Evolutionary conservation across 2,329 filamentous ascomycete species (phyloP).

Genomic region (Periconia sp.): DNA sequence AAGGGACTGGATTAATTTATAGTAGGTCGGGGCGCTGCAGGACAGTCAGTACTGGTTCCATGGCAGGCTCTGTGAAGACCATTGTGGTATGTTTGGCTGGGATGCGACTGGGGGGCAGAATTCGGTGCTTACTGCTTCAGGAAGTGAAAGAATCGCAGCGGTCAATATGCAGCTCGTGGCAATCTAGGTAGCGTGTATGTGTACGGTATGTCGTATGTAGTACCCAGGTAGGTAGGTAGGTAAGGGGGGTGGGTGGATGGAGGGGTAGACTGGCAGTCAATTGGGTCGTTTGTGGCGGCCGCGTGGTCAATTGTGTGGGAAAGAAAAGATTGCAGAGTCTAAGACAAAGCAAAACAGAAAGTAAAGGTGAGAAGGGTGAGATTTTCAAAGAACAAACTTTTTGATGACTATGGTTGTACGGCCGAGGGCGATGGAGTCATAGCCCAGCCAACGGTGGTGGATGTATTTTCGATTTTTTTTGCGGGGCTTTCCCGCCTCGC

Average conservation of each 20-base stretch:
- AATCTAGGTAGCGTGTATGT: background rate
- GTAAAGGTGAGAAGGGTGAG: background rate
- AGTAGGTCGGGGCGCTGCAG: background rate
- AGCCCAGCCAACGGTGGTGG: background rate
- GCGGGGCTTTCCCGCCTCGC: background rate
- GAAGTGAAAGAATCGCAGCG: no score
- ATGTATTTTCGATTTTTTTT: background rate
- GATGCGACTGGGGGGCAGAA: conserved; percentile 4
- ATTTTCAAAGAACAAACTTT: no score
- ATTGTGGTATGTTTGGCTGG: conserved; percentile 1
- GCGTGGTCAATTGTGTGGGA: conserved; percentile 2
- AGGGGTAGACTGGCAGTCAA: conserved; percentile 8
- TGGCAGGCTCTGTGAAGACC: background rate
- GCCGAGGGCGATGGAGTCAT: background rate
- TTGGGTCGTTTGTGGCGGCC: background rate
- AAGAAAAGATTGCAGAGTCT: no score
- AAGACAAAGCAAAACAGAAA: background rate
- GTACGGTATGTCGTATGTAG: conserved; percentile 4
- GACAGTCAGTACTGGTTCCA: background rate
- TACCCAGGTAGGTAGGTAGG: background rate
- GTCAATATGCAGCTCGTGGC: background rate
- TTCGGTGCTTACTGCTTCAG: conserved; percentile 10
- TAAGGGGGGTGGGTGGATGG: background rate
- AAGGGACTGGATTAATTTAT: conserved; percentile 12
- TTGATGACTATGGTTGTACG: no score